Conservation (phyloP, 257 asterid genomes). For the Solanum sejunctum region DNA sequence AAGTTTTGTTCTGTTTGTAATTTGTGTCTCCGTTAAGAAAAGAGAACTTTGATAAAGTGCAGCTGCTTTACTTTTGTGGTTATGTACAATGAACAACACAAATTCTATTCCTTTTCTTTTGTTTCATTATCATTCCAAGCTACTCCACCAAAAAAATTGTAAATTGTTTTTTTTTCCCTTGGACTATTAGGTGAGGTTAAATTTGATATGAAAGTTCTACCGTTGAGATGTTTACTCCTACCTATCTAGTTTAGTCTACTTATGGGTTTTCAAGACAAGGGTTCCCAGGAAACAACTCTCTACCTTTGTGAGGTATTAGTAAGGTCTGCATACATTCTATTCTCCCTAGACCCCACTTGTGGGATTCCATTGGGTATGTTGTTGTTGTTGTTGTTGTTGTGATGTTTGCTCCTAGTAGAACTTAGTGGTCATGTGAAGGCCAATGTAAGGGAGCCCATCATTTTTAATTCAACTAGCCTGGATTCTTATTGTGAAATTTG, state of each 20-base stretch:
- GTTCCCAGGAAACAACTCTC: no score
- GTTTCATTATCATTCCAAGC: background rate
- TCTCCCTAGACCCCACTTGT: no score
- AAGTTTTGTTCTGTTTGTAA: background rate
- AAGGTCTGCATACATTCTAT: no score
- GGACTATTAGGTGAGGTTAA: background rate
- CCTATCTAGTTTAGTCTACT: no score
- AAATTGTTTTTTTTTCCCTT: background rate
- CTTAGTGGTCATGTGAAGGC: background rate
- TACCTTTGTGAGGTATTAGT: no score
- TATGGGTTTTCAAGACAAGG: no score
- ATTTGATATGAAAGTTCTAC: background rate
- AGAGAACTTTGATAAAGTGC: background rate
- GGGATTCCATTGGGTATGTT: no score
- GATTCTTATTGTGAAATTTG: background rate
- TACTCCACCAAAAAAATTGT: background rate
- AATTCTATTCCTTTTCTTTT: background rate
- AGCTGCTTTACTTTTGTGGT: background rate
- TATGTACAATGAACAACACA: background rate
- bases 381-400: background rate
- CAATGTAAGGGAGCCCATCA: background rate
- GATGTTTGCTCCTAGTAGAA: background rate
- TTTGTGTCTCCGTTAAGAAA: background rate
- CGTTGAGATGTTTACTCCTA: background rate
- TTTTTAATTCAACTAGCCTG: background rate